Base-by-base conservation (phyloP, 371 early-diverging fungal genomes). In the Saksenaea vasiformis region DNA sequence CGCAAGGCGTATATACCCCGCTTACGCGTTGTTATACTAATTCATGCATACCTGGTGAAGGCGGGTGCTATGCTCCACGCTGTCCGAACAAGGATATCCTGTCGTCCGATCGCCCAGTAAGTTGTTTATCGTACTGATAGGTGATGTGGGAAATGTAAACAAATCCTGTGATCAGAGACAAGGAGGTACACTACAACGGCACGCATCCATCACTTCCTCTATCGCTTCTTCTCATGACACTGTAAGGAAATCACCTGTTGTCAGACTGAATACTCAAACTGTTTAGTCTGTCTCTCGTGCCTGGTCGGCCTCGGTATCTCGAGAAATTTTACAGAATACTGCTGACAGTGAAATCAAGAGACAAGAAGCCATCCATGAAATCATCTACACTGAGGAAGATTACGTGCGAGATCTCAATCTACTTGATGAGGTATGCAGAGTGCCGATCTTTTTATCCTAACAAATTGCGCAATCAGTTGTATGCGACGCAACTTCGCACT, bases 291-390 rank as follows among this genome's bases (percentile, higher is more conserved):
- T 37, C 62, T 76, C 68, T 56, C 79, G 73, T 58, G 74, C 84
- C 51, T 92, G 91, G 93, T 85, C 89, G 14, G 82, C 78, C 27
- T 76, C 83, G 0, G 87, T 91, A 19, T 86, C 95, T 1, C 81
- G 84, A 53, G 90, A 90, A 15, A 79, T 95, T 17, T 69, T 90
- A 1, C 86, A 90, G 26, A 85, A 87, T 3, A 85, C 92, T 0
- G 83, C 91, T 4, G 72, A 86, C 22, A 67, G 78, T 24, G 97
- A 97, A 72, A 84, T 87, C 64, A 92, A 91, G 65, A 85, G 97
- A 0, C 97, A 97, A 68, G 96, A 97, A 70, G 90, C 90, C 35
- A 93, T 97, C 58, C 94, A 89, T 76, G 97, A 97, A 76, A 64
- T 96, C 57, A 91, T 97, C 34, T 86, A 92, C 43, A 93, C 92